phyloP scores from a whole-genome alignment of 352 stramenopile genomes.

The Phytopythium sindhum region DNA sequence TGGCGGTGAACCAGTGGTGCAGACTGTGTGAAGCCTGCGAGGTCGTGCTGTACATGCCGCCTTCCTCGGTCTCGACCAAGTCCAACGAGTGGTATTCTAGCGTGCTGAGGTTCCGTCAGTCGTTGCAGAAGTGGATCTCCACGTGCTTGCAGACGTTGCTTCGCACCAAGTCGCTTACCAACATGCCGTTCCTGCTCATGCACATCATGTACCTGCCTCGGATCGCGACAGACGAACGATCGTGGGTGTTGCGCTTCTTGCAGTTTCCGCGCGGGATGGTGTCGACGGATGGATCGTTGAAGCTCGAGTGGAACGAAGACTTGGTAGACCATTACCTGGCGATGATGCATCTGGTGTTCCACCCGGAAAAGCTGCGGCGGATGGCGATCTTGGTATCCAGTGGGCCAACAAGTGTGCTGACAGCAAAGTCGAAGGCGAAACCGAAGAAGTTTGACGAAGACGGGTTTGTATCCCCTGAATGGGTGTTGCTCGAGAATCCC shows the following conservation, averaged over 20 bases:
- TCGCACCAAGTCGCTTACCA: constrained; percentile 55
- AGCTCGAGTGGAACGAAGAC: constrained; percentile 73
- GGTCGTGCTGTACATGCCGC: constrained; percentile 71
- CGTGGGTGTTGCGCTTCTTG: constrained; percentile 76
- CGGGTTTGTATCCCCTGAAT: constrained; percentile 58
- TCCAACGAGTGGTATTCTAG: constrained; percentile 81
- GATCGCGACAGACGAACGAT: constrained; percentile 72
- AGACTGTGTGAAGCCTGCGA: constrained; percentile 74
- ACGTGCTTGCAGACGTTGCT: constrained; percentile 61
- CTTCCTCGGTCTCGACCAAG: constrained; percentile 72
- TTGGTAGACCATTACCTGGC: constrained; percentile 83
- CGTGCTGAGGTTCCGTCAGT: constrained; percentile 67
- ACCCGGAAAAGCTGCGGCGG: constrained; percentile 73
- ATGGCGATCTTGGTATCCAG: constrained; percentile 75
- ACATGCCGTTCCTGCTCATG: constrained; percentile 84
- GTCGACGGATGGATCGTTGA: constrained; percentile 42
- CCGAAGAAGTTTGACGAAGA: constrained; percentile 28
- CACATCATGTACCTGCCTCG: constrained; percentile 83
- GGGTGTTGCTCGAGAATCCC: constrained; percentile 81
- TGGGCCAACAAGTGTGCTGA: constrained; percentile 27
- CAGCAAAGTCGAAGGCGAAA: constrained; percentile 9
- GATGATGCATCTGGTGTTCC: constrained; percentile 85
- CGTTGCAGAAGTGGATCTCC: constrained; percentile 82
- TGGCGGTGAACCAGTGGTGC: constrained; percentile 70
- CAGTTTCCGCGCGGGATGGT: constrained; percentile 79